phyloP scores from a whole-genome alignment of 345 rosid species.

The Citrus inodora region DNA sequence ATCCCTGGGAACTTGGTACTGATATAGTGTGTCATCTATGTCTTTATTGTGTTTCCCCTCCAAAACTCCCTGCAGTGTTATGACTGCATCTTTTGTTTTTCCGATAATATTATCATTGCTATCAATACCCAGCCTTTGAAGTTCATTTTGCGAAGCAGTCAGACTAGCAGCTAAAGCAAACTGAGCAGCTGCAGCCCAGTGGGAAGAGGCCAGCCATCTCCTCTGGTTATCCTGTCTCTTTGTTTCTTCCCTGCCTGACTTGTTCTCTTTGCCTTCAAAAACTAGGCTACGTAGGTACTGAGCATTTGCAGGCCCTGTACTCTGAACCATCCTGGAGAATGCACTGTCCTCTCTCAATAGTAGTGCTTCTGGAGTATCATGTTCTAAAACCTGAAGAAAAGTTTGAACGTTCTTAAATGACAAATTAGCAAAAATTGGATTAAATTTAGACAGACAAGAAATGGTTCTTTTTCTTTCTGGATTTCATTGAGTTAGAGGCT shows the following conservation, averaged over 20 bases:
- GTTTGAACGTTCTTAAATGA: background rate
- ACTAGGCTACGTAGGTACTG: conserved; percentile 64
- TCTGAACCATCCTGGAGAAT: conserved; percentile 71
- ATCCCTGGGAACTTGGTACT: conserved; percentile 37
- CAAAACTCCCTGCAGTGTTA: conserved; percentile 51
- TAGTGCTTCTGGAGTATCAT: conserved; percentile 63
- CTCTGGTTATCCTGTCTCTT: conserved; percentile 8
- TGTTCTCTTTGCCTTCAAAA: conserved; percentile 29
- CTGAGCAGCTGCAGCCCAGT: conserved; percentile 56
- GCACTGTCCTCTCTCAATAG: conserved; percentile 53
- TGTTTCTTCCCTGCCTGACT: conserved; percentile 14
- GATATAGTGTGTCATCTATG: conserved; percentile 35
- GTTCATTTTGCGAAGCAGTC: conserved; percentile 47
- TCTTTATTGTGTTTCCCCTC: conserved; percentile 53
- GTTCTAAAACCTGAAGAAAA: conserved; percentile 59
- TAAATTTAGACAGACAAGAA: background rate
- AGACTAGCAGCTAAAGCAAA: conserved; percentile 49
- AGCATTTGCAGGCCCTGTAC: conserved; percentile 74
- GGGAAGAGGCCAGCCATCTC: conserved; percentile 48
- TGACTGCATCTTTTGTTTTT: conserved; percentile 53
- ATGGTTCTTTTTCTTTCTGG: background rate
- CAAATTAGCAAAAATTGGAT: background rate
- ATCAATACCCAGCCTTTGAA: conserved; percentile 34
- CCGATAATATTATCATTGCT: conserved; percentile 32
- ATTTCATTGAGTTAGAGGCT: background rate